A percentile compares a stretch with the other conserved stretches of the same genome.
phyloP scores from a whole-genome alignment of 495 filamentous ascomycete species.

The Elaphomyces granulatus region DNA sequence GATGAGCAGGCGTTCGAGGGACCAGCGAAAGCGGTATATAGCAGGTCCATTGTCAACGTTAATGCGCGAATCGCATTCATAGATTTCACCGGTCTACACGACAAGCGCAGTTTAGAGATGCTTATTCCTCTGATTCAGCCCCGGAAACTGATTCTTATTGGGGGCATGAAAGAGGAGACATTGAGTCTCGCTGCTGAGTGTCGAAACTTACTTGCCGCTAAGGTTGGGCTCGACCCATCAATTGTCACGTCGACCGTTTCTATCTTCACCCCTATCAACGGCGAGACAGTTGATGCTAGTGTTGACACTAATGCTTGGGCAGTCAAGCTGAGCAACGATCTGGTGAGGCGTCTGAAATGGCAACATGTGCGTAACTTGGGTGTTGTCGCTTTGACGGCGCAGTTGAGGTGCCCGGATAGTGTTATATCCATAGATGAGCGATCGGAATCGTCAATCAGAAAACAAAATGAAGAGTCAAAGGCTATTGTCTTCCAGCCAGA shows the following conservation, averaged over 20 bases:
- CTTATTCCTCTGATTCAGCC: slow-evolving; percentile 89
- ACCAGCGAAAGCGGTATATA: slow-evolving; percentile 59
- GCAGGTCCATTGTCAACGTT: slow-evolving; percentile 43
- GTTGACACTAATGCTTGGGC: slow-evolving; percentile 98
- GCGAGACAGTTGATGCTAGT: slow-evolving; percentile 66
- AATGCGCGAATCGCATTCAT: slow-evolving; percentile 69
- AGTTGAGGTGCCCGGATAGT: slow-evolving; percentile 28
- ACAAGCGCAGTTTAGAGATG: slow-evolving; percentile 85
- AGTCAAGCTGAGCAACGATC: slow-evolving; percentile 68
- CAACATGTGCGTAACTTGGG: slow-evolving; percentile 82
- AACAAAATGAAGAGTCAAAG: slow-evolving; percentile 37
- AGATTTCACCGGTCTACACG: slow-evolving; percentile 85
- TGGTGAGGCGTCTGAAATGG: slow-evolving; percentile 80
- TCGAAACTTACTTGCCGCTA: slow-evolving; percentile 51
- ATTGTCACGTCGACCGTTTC: slow-evolving; percentile 22
- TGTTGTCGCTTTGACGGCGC: slow-evolving; percentile 74
- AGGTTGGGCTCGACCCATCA: slow-evolving; percentile 25
- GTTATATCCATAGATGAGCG: slow-evolving; percentile 19
- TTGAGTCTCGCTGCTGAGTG: slow-evolving; percentile 63
- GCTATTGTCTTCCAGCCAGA: slow-evolving; percentile 14
- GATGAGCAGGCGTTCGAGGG: slow-evolving; percentile 41
- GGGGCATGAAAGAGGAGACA: slow-evolving; percentile 66
- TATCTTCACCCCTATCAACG: slow-evolving; percentile 67
- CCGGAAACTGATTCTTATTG: slow-evolving; percentile 79
- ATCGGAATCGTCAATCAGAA: slow-evolving; percentile 45